Evolutionary conservation across 2,329 filamentous ascomycete species (phyloP), one percentile per base, ranked within the genome.

Genomic region (Aspergillus sp.): DNA sequence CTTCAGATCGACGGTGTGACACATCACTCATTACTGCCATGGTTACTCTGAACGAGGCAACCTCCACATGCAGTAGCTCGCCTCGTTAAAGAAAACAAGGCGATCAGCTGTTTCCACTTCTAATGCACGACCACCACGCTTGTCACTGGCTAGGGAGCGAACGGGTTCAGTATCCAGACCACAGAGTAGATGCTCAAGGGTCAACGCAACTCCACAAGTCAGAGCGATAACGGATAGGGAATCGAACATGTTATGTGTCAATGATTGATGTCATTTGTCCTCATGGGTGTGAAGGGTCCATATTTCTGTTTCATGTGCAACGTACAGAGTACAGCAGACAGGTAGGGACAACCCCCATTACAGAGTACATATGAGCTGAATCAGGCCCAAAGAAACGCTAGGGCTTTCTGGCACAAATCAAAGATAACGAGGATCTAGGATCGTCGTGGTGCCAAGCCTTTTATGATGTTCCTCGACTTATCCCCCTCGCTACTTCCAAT

Each of bases 1-100:
- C 11, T 34, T 40, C 31, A 34, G 40, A 6, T 13, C 27, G 37
- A 31, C 28, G 44, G 39, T 32, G 40, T 51, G 51, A 55, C 46
- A 49, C 49, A 55, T 53, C 51, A 49, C 41, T 37, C 37, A 34
- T 37, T 12, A 13, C 33, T 12, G 33, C 33, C 33, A 10, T 32
- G n/a, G 28, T 33, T 26, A 31, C 40, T 46, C 36, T 42, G 38
- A 31, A 42, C 40, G 43, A 51, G 50, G 48, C 45, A 49, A 54
- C 45, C 44, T 44, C 45, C 19, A 45, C 50, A 46, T 49, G 48
- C 51, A 52, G 48, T 46, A 51, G 42, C 12, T 34, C 36, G 26
- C 7, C 45, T 44, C 28, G 43, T 45, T 41, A 42, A 34, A 29
- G 33, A 40, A 29, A 39, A 37, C 34, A 39, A n/a, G 31, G 37